phyloP scores from a whole-genome alignment of 1,284 basidiomycete genomes.

The Cutaneotrichosporon dermatis region DNA sequence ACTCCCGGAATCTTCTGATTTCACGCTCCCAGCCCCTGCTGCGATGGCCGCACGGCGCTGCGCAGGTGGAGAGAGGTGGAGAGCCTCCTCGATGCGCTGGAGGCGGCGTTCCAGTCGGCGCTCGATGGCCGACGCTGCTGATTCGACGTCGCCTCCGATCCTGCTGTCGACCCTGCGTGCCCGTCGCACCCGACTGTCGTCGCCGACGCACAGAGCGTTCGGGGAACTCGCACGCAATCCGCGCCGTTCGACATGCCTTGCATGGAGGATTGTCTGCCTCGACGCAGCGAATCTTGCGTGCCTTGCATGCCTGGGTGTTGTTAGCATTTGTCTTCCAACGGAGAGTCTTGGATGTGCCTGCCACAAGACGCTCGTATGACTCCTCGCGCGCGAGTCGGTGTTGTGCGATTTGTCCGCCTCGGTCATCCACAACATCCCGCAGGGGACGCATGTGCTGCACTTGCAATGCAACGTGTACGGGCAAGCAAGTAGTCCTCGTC shows the following conservation, averaged over 20 bases:
- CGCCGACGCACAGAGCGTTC: conserved; percentile 12
- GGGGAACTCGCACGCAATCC: conserved; percentile 22
- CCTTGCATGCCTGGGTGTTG: conserved; percentile 19
- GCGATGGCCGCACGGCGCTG: background rate
- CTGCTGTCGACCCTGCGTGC: background rate
- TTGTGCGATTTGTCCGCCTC: too few species aligned
- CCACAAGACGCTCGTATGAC: too few species aligned
- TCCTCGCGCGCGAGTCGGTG: too few species aligned
- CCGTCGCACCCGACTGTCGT: background rate
- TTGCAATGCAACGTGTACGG: too few species aligned
- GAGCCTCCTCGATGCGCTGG: conserved; percentile 18
- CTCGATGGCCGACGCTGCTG: background rate
- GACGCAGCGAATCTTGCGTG: conserved; percentile 25
- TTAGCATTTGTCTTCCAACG: too few species aligned
- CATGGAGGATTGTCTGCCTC: conserved; percentile 23
- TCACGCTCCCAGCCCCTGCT: background rate
- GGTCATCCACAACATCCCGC: too few species aligned
- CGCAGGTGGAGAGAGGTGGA: conserved; percentile 12
- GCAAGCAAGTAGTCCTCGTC: too few species aligned
- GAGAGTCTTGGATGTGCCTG: too few species aligned
- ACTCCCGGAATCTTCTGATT: background rate
- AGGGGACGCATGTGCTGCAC: too few species aligned
- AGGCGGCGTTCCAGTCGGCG: conserved; percentile 15
- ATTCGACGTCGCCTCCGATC: background rate
- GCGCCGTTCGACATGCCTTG: conserved; percentile 20